Evolutionary conservation across 1,139 yeast genomes (phyloP), one percentile per base, ranked within the genome.

Genomic region (Zygosaccharomyces pseudobailii): DNA sequence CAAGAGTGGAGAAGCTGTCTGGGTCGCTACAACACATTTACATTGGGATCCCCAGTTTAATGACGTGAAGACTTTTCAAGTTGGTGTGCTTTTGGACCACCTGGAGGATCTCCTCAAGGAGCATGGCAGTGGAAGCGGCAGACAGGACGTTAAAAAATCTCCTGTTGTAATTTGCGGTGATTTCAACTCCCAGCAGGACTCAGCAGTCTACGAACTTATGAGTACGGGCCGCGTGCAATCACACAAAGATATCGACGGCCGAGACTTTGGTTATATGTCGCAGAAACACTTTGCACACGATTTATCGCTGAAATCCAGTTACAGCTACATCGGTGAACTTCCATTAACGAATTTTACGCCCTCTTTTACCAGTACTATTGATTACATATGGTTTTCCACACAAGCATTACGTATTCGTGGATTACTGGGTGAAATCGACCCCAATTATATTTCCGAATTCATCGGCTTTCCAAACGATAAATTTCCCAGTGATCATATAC

Each of bases 11-110:
- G 87, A 84, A 63, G 76, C 78, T 54, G 70, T 92, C 43, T 75
- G 87, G 55, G 75, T 88, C 39, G 89, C 86, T 3, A 92, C 90
- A 60, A 90, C 98, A 0, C 99, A 94, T 74, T 79, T 92, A 67
- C 97, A 90, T 67, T 94, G 98, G 97, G 97, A 92, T 71, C 98
- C 98, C 7, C 89, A 88, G 42, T 87, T 82, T 65, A 87, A 88
- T 65, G 99, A 94, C 71, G 99, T 94, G 50, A 94, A 94, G 69
- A 80, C 97, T 6, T 84, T 94, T 69, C 98, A 94, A 72, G 92
- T 87, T 47, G 97, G 96, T 41, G 84, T 92, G 40, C 72, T 94
- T 54, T 72, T 94, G 63, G 97, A 92, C 63, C 96, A 92, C 67
- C 70, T 92, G 60, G 94, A 88, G 63, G 82, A 78, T 53, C 73